phyloP scores from a whole-genome alignment of 108 stramenopile genomes.

The Nannochloropsis oceanica region DNA sequence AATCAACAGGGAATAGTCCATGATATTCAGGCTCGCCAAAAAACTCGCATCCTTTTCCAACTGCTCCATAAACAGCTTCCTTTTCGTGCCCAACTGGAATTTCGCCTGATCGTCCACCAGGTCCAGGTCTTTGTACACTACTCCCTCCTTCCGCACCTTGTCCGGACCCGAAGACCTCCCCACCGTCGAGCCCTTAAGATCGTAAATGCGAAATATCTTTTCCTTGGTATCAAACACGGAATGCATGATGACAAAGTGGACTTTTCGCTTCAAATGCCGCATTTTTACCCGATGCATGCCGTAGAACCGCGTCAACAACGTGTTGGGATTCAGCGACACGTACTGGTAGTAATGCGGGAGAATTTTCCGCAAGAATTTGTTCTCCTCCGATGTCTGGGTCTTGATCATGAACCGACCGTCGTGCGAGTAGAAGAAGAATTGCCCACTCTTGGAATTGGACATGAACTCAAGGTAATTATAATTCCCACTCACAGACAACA shows the following conservation, averaged over 20 bases:
- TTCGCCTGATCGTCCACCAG: conserved; percentile 14
- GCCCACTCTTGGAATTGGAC: conserved; percentile 91
- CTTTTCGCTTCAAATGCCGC: conserved; percentile 79
- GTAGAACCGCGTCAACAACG: conserved; percentile 74
- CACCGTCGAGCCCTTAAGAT: conserved; percentile 36
- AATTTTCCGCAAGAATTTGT: conserved; percentile 76
- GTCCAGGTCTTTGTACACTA: conserved; percentile 38
- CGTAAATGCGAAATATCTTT: conserved; percentile 33
- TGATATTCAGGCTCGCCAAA: conserved; percentile 34
- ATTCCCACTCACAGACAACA: conserved; percentile 81
- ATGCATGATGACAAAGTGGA: conserved; percentile 31
- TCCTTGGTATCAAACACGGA: conserved; percentile 2
- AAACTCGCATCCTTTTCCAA: conserved; percentile 14
- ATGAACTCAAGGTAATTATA: conserved; percentile 97
- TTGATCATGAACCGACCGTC: conserved; percentile 94
- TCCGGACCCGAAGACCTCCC: conserved; percentile 23
- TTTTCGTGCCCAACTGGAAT: conserved; percentile 21
- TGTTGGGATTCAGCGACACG: conserved; percentile 72
- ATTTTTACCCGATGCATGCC: conserved; percentile 98
- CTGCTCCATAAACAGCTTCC: conserved; percentile 21
- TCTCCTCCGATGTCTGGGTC: conserved; percentile 84
- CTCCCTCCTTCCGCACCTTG: conserved; percentile 23
- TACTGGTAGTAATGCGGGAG: conserved; percentile 90
- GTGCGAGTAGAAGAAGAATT: conserved; percentile 97
- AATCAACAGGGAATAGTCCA: conserved; percentile 38